phyloP scores from a whole-genome alignment of 345 rosid species.

The Punica granatum region DNA sequence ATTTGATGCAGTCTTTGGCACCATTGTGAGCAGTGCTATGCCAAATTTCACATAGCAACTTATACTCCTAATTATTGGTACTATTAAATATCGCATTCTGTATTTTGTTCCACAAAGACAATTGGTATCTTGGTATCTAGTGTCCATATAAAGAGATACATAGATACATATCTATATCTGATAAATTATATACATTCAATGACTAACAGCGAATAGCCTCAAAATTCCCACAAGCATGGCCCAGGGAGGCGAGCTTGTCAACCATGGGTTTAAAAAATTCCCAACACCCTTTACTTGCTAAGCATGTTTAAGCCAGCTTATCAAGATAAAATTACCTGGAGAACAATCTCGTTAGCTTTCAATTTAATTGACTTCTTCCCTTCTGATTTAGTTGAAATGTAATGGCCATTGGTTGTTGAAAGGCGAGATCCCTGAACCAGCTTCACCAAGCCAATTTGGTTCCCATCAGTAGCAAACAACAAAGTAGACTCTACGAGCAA shows the following conservation, averaged over 20 bases:
- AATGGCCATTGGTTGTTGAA: constrained; percentile 73
- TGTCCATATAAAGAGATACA: not conserved
- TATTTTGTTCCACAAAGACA: too few species aligned
- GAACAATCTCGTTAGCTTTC: constrained; percentile 73
- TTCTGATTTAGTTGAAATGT: constrained; percentile 71
- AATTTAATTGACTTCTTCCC: constrained; percentile 81
- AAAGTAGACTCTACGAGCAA: constrained; percentile 69
- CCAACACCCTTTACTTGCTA: not conserved
- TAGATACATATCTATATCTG: too few species aligned
- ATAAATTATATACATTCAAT: not conserved
- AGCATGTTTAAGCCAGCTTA: not conserved
- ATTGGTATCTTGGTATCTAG: too few species aligned
- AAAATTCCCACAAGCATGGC: not conserved
- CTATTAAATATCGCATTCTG: too few species aligned
- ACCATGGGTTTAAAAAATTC: not conserved
- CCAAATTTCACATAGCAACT: not conserved
- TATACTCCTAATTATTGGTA: not conserved
- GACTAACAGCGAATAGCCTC: not conserved
- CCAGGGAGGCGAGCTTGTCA: not conserved
- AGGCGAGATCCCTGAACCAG: constrained; percentile 73
- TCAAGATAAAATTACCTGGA: constrained; percentile 48
- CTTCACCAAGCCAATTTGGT: constrained; percentile 77
- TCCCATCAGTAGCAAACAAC: constrained; percentile 82
- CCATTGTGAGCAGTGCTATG: not conserved
- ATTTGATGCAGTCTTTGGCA: not conserved